These are phyloP conservation scores for Abrus precatorius DNA, from an alignment of 306 rosid genomes.

Conservation along the genomic window DNA sequence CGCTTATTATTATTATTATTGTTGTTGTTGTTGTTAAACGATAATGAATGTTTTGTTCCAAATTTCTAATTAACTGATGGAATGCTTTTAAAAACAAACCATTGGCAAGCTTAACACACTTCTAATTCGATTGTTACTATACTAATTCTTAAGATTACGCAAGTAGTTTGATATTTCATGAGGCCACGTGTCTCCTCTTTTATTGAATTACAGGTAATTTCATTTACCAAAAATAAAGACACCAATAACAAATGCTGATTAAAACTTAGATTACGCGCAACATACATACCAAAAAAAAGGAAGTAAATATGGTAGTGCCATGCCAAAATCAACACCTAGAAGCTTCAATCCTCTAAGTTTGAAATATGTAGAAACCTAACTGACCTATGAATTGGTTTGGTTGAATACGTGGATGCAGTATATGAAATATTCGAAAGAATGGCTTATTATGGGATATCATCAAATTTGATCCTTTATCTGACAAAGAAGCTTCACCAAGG, in stretches of 20 bases:
- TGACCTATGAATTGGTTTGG: neutral
- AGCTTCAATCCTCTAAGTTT: too few relatives aligned
- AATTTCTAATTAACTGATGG: neutral
- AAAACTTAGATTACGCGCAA: too few relatives aligned
- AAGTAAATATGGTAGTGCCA: too few relatives aligned
- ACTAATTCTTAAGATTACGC: neutral
- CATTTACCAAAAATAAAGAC: neutral
- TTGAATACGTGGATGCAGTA: slow-evolving; percentile 49
- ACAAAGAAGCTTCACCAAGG: slow-evolving; percentile 77
- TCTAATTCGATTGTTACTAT: neutral
- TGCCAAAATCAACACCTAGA: too few relatives aligned
- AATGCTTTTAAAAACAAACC: neutral
- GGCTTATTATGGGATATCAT: slow-evolving; percentile 81
- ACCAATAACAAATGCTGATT: too few relatives aligned
- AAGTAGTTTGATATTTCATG: neutral
- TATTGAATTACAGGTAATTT: neutral
- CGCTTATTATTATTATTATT: too few relatives aligned
- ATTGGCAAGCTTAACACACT: neutral
- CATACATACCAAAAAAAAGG: neutral
- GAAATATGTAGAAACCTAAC: neutral
- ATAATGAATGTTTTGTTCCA: neutral
- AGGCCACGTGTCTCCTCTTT: neutral
- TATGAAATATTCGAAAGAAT: slow-evolving; percentile 86
- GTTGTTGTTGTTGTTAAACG: neutral
- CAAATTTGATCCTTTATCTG: slow-evolving; percentile 73